Evolutionary conservation across 192 early-diverging fungal species (phyloP).

Genomic region (Chytriomyces sp.): DNA sequence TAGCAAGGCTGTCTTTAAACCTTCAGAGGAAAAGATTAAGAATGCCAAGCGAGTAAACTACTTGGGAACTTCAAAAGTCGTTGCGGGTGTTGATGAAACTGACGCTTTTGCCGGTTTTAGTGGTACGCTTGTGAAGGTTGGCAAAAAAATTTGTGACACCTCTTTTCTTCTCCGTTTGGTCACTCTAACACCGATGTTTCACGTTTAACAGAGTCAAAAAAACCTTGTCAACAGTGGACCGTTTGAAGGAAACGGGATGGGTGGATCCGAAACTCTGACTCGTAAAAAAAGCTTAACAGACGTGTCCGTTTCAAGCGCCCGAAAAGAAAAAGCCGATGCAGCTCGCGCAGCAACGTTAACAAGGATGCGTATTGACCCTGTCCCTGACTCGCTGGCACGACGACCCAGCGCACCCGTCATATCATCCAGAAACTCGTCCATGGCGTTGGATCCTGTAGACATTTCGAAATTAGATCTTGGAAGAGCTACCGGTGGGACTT

Average conservation of each 20-base stretch:
- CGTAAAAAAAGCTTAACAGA: constrained; percentile 17
- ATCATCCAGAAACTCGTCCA: neutral
- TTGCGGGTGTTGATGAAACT: constrained; percentile 71
- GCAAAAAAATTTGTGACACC: too few relatives aligned
- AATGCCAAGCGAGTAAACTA: constrained; percentile 77
- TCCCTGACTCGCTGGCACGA: neutral
- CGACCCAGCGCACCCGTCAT: neutral
- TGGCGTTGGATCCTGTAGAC: neutral
- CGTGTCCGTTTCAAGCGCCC: neutral
- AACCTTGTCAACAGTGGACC: constrained; percentile 33
- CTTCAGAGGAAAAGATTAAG: constrained; percentile 80
- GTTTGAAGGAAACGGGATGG: constrained; percentile 9
- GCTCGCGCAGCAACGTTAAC: constrained; percentile 5
- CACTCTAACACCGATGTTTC: neutral
- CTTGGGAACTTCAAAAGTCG: constrained; percentile 89
- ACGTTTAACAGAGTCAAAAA: constrained; percentile 11
- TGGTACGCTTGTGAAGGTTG: constrained; percentile 54
- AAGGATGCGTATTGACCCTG: neutral
- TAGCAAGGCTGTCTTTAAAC: constrained; percentile 77
- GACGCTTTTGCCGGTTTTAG: constrained; percentile 71
- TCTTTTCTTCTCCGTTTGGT: too few relatives aligned
- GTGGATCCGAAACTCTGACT: neutral
- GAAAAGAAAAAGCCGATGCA: constrained; percentile 7
- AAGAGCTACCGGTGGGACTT: neutral
- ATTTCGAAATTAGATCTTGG: neutral